Percentiles rank a stretch among this genome's conserved stretches.
phyloP scores from a whole-genome alignment of 2,329 filamentous ascomycete genomes.

The Phyllosticta citribraziliensis region DNA sequence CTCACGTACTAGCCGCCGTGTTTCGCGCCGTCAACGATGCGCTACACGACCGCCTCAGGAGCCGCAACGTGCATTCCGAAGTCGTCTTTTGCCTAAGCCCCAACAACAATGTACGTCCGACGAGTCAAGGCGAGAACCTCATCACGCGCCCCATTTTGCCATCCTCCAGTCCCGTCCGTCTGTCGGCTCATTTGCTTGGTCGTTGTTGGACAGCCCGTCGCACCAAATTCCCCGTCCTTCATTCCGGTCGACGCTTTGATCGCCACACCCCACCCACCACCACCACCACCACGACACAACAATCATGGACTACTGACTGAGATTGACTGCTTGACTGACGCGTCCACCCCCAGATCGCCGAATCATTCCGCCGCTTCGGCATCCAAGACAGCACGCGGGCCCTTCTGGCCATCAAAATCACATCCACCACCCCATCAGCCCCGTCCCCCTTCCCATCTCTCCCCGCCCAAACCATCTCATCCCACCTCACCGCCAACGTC shows the following conservation, averaged over 20 bases:
- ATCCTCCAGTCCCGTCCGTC: not conserved
- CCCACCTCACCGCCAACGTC: constrained; percentile 54
- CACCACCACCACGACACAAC: no score
- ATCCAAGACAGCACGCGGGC: constrained; percentile 60
- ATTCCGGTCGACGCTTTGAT: not conserved
- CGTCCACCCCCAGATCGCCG: constrained; percentile 57
- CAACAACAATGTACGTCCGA: constrained; percentile 62
- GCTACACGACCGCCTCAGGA: constrained; percentile 54
- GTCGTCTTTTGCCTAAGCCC: constrained; percentile 71
- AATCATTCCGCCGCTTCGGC: constrained; percentile 83
- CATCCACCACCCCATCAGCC: constrained; percentile 30
- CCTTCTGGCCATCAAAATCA: constrained; percentile 73
- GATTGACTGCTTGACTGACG: not conserved
- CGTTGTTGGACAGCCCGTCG: not conserved
- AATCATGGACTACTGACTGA: not conserved
- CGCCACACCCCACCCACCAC: not conserved
- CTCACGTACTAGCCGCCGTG: constrained; percentile 64
- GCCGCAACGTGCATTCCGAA: constrained; percentile 81
- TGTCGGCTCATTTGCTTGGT: not conserved
- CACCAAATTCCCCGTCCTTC: not conserved
- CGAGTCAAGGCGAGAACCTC: not conserved
- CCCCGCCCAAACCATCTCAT: constrained; percentile 36
- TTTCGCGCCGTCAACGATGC: constrained; percentile 67
- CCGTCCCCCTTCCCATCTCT: constrained; percentile 18
- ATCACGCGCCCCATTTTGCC: constrained; percentile 4